Evolutionary conservation across 306 rosid genomes (phyloP).

Genomic region (Neltuma alba): DNA sequence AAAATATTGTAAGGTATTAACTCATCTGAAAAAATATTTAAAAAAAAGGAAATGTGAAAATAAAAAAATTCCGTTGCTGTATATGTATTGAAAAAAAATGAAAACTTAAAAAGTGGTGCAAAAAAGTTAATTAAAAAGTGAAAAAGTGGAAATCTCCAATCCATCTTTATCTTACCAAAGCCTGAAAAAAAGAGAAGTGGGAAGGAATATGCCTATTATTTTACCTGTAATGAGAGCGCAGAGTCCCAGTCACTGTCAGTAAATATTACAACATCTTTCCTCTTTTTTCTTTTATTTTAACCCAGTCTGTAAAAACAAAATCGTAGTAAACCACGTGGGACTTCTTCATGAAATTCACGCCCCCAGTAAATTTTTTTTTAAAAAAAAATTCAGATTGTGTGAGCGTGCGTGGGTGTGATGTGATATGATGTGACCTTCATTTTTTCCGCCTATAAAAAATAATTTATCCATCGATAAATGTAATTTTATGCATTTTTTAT

Average conservation of each 20-base stretch:
- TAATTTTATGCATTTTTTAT: background rate
- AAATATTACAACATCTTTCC: background rate
- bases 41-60: background rate
- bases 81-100: background rate
- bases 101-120: constrained; percentile 29
- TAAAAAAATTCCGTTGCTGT: constrained; percentile 3
- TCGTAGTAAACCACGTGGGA: constrained; percentile 5
- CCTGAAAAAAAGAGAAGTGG: constrained; percentile 2
- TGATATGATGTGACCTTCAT: background rate
- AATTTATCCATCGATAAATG: background rate
- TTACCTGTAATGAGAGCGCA: background rate
- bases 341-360: constrained; percentile 7
- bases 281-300: background rate
- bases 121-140: constrained; percentile 44
- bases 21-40: no score
- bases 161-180: constrained; percentile 18
- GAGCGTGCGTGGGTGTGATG: background rate
- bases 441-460: background rate
- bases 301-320: background rate
- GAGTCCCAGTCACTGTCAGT: background rate
- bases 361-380: background rate
- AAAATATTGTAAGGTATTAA: no score
- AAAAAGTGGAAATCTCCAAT: constrained; percentile 38
- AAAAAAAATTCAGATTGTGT: background rate
- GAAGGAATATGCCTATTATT: constrained; percentile 27